Percentiles rank a stretch among this genome's conserved stretches.
Conservation (phyloP, 192 early-diverging fungal genomes). For the Dimargaris xerosporica region DNA sequence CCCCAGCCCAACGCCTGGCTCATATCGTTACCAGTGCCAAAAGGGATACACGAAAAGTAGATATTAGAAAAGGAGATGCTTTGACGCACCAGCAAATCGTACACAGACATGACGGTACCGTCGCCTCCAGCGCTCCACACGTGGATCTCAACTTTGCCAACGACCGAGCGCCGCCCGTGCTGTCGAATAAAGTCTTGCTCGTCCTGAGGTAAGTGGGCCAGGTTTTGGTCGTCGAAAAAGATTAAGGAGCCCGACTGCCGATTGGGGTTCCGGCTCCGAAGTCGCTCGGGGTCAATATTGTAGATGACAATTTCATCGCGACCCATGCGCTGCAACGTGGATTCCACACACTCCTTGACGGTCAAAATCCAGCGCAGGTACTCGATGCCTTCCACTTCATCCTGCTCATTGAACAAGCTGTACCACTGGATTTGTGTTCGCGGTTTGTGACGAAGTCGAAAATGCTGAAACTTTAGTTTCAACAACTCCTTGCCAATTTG, state of each 20-base stretch:
- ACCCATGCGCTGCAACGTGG: neutral
- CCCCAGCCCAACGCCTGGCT: constrained; percentile 65
- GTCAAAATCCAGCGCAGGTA: constrained; percentile 23
- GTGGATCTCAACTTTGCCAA: constrained; percentile 36
- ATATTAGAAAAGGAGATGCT: constrained; percentile 45
- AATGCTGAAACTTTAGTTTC: constrained; percentile 44
- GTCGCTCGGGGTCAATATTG: neutral
- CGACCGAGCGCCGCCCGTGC: constrained; percentile 20
- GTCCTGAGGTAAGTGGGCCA: neutral
- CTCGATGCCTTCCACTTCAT: constrained; percentile 35
- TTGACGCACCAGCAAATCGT: constrained; percentile 42
- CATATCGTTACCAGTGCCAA: constrained; percentile 64
- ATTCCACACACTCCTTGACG: constrained; percentile 3
- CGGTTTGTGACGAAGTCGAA: constrained; percentile 44
- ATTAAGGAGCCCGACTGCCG: neutral
- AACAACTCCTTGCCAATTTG: constrained; percentile 45
- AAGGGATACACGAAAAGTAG: constrained; percentile 56
- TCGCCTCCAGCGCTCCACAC: constrained; percentile 66
- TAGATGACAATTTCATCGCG: neutral
- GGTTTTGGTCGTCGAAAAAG: constrained; percentile 8
- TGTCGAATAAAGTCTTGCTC: constrained; percentile 6
- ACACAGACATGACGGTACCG: constrained; percentile 55
- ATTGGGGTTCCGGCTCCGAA: neutral
- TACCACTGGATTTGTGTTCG: constrained; percentile 58
- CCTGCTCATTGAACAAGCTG: constrained; percentile 42